Evolutionary conservation across 169 alveolate species (phyloP), one percentile per base, ranked within the genome.

Genomic region (Eimeria maxima): DNA sequence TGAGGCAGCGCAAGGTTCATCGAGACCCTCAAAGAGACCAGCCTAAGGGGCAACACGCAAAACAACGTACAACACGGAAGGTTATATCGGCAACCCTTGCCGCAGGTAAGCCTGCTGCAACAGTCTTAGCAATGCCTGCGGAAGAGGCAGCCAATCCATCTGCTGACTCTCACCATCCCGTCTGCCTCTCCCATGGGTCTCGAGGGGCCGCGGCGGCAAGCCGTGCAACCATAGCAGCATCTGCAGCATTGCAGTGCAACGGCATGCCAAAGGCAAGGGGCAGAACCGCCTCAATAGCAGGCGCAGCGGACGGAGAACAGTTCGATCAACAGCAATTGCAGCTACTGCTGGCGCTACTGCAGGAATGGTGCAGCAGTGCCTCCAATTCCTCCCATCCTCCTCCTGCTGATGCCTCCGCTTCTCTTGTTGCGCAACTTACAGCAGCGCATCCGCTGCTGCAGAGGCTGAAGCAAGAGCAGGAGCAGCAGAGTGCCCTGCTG

Each of bases 361-460:
- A 63, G 83, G 83, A 87, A 20, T 87, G 93, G 93, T 87, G 83
- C 44, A 42, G 50, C 81, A 33, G 67, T 20, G 81, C 93, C 14
- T 47, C 93, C 3, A 22, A 65, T 24, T 4, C 78, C 38, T 63
- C 81, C n/a, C 16, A 73, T 29, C 91, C 80, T 33, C 93, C 93
- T 10, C 71, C 80, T 2, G 83, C 93, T 8, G 93, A 87, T 22
- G 80, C 50, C n/a, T 87, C 93, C 73, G 81, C 93, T 0, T n/a
- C 80, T 18, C 74, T 87, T 24, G 93, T 87, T 60, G 83, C 83
- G 11, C 60, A 65, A 14, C 93, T 87, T 45, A 60, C 93, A 60
- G 93, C 93, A 42, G 81, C 93, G 83, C 93, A 87, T 80, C 78
- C 83, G 8, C 81, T 87, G 83, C 81, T 87, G 29, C 83, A 87